Conservation (phyloP, 331 rosid species). For the Pyrus hybrid region DNA sequence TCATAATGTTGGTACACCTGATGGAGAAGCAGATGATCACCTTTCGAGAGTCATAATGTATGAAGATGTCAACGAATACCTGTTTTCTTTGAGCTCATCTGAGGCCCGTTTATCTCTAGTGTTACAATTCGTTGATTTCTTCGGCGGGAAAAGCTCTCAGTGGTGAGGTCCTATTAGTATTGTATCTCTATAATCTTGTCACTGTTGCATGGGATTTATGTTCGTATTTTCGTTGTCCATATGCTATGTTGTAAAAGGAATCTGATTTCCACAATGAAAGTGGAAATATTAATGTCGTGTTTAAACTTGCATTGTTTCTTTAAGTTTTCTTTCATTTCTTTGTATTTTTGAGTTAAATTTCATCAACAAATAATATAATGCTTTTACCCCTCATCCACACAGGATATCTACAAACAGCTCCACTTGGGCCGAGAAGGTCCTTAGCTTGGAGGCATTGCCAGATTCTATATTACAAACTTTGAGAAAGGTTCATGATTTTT, state of each 20-base stretch:
- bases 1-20: constrained; percentile 28
- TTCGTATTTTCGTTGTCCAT: background rate
- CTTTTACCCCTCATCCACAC: constrained; percentile 10
- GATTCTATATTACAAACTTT: constrained; percentile 45
- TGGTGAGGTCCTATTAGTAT: constrained; percentile 35
- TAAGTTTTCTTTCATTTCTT: background rate
- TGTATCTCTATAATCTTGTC: background rate
- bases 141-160: constrained; percentile 68
- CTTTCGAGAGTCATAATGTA: constrained; percentile 56
- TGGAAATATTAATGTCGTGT: background rate
- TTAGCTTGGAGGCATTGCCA: constrained; percentile 68
- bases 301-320: background rate
- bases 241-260: background rate
- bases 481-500: constrained; percentile 40
- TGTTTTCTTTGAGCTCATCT: constrained; percentile 64
- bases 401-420: constrained; percentile 74
- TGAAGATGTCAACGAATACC: constrained; percentile 75
- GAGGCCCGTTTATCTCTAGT: constrained; percentile 69
- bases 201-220: background rate
- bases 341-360: background rate
- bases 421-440: constrained; percentile 51
- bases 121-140: constrained; percentile 71
- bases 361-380: constrained; percentile 4
- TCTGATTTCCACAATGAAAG: background rate
- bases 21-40: constrained; percentile 64